These are phyloP conservation scores for Blastomyces silverae DNA, from an alignment of 2,329 filamentous ascomycete species.

Conservation along the genomic window DNA sequence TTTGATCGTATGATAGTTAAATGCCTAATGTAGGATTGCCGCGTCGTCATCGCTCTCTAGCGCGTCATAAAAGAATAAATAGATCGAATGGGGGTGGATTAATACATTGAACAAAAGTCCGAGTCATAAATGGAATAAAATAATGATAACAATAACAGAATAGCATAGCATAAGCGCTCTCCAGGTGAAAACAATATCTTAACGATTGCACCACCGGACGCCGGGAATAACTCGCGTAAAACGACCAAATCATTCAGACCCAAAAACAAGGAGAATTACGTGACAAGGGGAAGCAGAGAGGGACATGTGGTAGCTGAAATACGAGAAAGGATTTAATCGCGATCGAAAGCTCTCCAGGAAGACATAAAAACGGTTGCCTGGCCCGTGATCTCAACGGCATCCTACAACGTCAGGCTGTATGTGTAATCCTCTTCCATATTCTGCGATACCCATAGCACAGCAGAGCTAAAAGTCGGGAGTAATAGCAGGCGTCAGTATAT, in stretches of 20 bases:
- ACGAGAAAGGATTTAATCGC: not conserved
- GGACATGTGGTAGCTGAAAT: not conserved
- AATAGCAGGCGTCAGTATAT: not conserved
- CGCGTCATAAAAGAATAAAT: not conserved
- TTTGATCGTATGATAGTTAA: not conserved
- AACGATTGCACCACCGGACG: not conserved
- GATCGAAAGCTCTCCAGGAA: not conserved
- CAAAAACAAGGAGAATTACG: not conserved
- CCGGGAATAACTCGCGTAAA: not conserved
- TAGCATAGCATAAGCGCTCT: not conserved
- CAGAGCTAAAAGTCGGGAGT: constrained; percentile 42
- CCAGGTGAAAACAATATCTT: not conserved
- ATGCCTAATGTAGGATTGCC: not conserved
- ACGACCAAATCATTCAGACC: not conserved
- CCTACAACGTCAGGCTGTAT: constrained; percentile 58
- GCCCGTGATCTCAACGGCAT: not conserved
- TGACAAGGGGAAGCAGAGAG: not conserved
- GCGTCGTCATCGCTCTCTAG: not conserved
- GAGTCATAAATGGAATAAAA: not conserved
- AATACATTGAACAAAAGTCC: not conserved
- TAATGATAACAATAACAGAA: not conserved
- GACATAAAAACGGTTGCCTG: not conserved
- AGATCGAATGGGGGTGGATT: not conserved
- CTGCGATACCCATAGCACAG: constrained; percentile 62
- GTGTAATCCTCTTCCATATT: constrained; percentile 69